A percentile compares a stretch with the other conserved stretches of the same genome.
Evolutionary conservation across 495 filamentous ascomycete genomes (phyloP).

Genomic region (Tuber aestivum): DNA sequence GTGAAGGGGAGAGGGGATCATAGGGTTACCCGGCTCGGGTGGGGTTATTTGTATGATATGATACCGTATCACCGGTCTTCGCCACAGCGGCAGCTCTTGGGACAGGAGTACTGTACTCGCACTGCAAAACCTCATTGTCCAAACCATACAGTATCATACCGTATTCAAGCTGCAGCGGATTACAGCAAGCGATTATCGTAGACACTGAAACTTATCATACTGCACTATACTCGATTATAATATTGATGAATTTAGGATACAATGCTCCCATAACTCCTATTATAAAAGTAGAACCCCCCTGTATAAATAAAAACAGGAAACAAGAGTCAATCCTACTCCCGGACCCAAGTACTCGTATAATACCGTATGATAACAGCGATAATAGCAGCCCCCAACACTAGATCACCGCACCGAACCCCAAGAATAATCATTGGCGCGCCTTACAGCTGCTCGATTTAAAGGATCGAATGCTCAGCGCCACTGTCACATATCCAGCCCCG

Average conservation of each 20-base stretch:
- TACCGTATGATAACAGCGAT: too few relatives aligned
- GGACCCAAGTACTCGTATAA: neutral
- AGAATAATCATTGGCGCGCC: neutral
- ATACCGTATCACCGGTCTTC: neutral
- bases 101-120: neutral
- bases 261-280: neutral
- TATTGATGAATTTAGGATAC: neutral
- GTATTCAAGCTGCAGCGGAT: neutral
- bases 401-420: neutral
- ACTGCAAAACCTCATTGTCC: neutral
- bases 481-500: neutral
- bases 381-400: neutral
- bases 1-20: neutral
- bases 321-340: neutral
- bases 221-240: too few relatives aligned
- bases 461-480: neutral
- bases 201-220: neutral
- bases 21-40: slow-evolving; percentile 23
- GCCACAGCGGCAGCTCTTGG: neutral
- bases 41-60: neutral
- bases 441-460: neutral
- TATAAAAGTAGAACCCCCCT: neutral
- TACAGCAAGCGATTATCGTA: neutral
- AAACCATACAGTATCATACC: neutral
- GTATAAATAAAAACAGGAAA: neutral